Conservation (phyloP, 2,329 filamentous ascomycete species). For the Exophiala xenobiotica region DNA sequence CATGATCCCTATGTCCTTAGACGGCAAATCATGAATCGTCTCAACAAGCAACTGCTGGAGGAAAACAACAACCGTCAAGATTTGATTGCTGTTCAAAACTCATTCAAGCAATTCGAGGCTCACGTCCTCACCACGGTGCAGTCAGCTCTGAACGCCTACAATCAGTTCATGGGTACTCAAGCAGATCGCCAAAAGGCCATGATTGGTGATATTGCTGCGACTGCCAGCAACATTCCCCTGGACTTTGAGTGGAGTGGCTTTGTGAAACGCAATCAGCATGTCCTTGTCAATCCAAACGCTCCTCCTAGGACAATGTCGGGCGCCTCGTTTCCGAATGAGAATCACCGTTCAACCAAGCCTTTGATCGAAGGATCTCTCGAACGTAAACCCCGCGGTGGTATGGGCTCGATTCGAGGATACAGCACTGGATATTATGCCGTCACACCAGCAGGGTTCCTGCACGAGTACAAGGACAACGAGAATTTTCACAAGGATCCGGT, state of each 20-base stretch:
- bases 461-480: slow-evolving; percentile 95
- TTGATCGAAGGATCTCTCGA: slow-evolving; percentile 86
- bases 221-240: slow-evolving; percentile 71
- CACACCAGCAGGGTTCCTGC: slow-evolving; percentile 81
- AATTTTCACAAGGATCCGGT: slow-evolving; percentile 68
- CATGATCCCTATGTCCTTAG: slow-evolving; percentile 89
- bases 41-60: slow-evolving; percentile 87
- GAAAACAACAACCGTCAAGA: slow-evolving; percentile 94
- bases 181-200: slow-evolving; percentile 77
- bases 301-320: slow-evolving; percentile 70
- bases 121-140: slow-evolving; percentile 83
- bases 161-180: slow-evolving; percentile 75
- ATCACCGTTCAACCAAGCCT: slow-evolving; percentile 74
- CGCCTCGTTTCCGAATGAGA: slow-evolving; percentile 84
- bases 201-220: slow-evolving; percentile 78
- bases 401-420: slow-evolving; percentile 72
- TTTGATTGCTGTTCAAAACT: slow-evolving; percentile 84
- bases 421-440: slow-evolving; percentile 85
- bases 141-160: slow-evolving; percentile 77
- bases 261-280: slow-evolving; percentile 64
- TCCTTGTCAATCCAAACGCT: slow-evolving; percentile 75
- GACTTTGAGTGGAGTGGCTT: slow-evolving; percentile 95
- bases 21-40: slow-evolving; percentile 75
- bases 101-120: slow-evolving; percentile 81
- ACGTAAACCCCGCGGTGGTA: slow-evolving; percentile 85